Evolutionary conservation across 305 asterid species (phyloP).

Genomic region (Solanum hybrid): DNA sequence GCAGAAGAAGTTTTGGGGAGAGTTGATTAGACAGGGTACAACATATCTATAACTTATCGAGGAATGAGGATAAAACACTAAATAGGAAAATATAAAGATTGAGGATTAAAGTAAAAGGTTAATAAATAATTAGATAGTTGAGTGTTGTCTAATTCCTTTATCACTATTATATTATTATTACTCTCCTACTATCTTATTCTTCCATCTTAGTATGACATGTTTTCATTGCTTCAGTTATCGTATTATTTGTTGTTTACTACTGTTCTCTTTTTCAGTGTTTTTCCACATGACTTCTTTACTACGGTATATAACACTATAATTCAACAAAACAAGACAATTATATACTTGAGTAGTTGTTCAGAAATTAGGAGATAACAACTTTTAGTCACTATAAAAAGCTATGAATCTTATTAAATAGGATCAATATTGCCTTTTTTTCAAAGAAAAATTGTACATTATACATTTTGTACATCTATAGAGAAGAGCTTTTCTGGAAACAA

Average conservation of each 20-base stretch:
- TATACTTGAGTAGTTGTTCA: not conserved
- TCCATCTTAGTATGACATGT: not conserved
- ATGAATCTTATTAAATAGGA: not conserved
- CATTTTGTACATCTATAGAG: not conserved
- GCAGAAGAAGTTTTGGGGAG: accelerated
- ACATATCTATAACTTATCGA: not conserved
- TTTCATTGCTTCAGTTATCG: not conserved
- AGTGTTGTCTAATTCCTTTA: not conserved
- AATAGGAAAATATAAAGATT: not conserved
- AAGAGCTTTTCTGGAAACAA: not conserved
- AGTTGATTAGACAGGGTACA: not conserved
- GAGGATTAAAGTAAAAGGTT: not conserved
- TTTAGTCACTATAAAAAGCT: not conserved
- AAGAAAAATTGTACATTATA: not conserved
- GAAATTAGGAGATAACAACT: not conserved
- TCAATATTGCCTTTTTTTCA: not conserved
- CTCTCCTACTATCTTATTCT: not conserved
- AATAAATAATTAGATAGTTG: not conserved
- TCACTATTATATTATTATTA: not conserved
- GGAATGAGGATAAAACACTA: not conserved
- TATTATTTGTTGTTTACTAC: not conserved
- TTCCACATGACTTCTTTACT: not conserved
- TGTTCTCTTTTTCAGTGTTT: not conserved
- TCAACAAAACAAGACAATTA: not conserved
- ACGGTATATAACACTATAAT: not conserved